phyloP scores from a whole-genome alignment of 176 grass and related monocot genomes.

The Tuctoria greenei region DNA sequence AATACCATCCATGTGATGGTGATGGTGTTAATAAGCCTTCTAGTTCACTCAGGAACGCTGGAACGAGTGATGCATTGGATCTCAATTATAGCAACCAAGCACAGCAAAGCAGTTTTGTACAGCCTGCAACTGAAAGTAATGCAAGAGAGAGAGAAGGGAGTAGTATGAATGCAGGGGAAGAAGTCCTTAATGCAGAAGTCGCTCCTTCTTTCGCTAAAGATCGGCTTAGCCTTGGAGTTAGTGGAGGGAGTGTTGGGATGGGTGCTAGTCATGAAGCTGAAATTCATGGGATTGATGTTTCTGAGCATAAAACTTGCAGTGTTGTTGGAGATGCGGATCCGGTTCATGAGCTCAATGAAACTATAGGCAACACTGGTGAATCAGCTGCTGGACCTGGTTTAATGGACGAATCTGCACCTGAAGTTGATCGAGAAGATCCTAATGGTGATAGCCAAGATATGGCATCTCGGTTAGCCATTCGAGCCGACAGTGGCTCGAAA shows the following conservation, averaged over 20 bases:
- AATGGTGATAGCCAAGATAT: slow-evolving; percentile 93
- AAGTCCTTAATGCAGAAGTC: slow-evolving; percentile 88
- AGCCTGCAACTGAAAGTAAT: slow-evolving; percentile 79
- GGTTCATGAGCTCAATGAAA: slow-evolving; percentile 77
- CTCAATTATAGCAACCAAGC: slow-evolving; percentile 94
- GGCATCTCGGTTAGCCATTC: slow-evolving; percentile 72
- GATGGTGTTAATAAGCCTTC: slow-evolving; percentile 80
- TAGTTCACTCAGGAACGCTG: slow-evolving; percentile 63
- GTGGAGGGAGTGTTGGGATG: slow-evolving; percentile 97
- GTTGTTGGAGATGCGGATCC: slow-evolving; percentile 88
- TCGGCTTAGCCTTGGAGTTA: slow-evolving; percentile 88
- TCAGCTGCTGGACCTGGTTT: slow-evolving; percentile 82
- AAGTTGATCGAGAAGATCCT: slow-evolving; percentile 57
- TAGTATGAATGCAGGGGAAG: slow-evolving; percentile 95
- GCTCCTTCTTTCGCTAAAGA: slow-evolving; percentile 66
- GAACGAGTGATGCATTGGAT: slow-evolving; percentile 71
- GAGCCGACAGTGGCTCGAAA: slow-evolving; percentile 89
- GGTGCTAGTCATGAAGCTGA: slow-evolving; percentile 97
- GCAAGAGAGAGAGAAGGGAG: slow-evolving; percentile 88
- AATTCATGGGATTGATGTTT: slow-evolving; percentile 89
- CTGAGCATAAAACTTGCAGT: slow-evolving; percentile 78
- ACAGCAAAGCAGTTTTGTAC: slow-evolving; percentile 77
- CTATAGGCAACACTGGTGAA: slow-evolving; percentile 85
- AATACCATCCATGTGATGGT: slow-evolving; percentile 80
- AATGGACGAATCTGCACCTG: slow-evolving; percentile 82